A percentile compares a stretch with the other conserved stretches of the same genome.
These are phyloP conservation scores for Filobasidium uniguttulatum DNA, from an alignment of 1,284 basidiomycete genomes.

Conservation along the genomic window DNA sequence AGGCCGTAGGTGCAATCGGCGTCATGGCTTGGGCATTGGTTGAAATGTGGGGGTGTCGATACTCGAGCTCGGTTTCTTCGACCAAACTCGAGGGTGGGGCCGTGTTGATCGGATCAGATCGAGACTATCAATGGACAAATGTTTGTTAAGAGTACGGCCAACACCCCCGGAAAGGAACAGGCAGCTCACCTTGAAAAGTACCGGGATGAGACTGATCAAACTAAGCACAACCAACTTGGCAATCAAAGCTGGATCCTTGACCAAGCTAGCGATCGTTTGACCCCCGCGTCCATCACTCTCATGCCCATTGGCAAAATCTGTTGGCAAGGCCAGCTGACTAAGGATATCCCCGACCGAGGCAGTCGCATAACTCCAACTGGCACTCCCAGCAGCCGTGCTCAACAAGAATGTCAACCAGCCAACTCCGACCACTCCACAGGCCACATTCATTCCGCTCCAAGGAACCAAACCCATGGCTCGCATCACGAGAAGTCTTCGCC, in stretches of 20 bases:
- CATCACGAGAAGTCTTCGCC: slow-evolving; percentile 71
- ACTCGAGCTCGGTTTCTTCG: neutral
- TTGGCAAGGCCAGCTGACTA: slow-evolving; percentile 7
- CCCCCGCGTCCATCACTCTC: slow-evolving; percentile 16
- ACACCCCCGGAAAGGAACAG: neutral
- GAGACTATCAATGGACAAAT: slow-evolving; percentile 1
- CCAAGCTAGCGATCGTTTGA: slow-evolving; percentile 32
- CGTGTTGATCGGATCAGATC: neutral
- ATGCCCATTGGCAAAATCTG: neutral
- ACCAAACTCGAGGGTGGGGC: slow-evolving; percentile 5
- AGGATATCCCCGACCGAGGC: slow-evolving; percentile 22
- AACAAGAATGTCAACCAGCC: slow-evolving; percentile 69
- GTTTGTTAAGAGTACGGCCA: neutral
- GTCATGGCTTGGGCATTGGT: slow-evolving; percentile 9
- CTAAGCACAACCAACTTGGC: slow-evolving; percentile 35
- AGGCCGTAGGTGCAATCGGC: slow-evolving; percentile 9
- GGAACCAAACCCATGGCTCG: slow-evolving; percentile 78
- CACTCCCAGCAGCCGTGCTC: slow-evolving; percentile 63
- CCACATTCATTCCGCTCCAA: slow-evolving; percentile 89
- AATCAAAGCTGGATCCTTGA: slow-evolving; percentile 36
- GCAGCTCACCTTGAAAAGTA: slow-evolving; percentile 29
- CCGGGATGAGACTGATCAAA: slow-evolving; percentile 32
- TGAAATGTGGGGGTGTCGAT: slow-evolving; percentile 4
- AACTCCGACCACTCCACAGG: slow-evolving; percentile 76
- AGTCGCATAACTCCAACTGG: slow-evolving; percentile 51